Base-by-base conservation (phyloP, 2,329 filamentous ascomycete genomes). In the Knoxdaviesia capensis region DNA sequence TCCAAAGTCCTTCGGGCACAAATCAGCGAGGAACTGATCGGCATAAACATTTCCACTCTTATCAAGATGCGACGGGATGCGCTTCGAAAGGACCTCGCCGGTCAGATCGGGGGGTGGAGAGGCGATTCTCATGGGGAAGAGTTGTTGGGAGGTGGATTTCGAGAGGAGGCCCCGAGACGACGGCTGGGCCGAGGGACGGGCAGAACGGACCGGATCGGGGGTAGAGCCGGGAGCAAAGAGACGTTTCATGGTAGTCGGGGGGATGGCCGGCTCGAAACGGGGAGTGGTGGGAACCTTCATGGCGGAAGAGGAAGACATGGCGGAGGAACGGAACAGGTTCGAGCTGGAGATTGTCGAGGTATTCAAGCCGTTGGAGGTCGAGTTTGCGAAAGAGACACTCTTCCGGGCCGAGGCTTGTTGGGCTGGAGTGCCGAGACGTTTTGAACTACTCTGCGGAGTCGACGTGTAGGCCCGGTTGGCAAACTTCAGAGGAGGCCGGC, bases 111-210 rank as follows among this genome's bases (percentile, higher is more conserved):
- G 61, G 41, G 71, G 69, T 0, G 71, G 71, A 11, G 68, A 69
- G 29, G 68, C 61, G 44, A 76, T 76, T 49, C 68, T 68, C 69
- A 74, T 69, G 31, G 62, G 54, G 50, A 76, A 76, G 10, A 70
- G 60, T 38, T 74, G 67, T 46, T 63, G 64, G 11, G 41, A 32
- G 2, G 60, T 54, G 5, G 63, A 60, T 52, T 64, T 65, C 30
- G 64, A 58, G 48, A 64, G 60, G 59, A 74, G 59, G 43, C 65
- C 67, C 34, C 63, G 63, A 28, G 64, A 60, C 5, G 60, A 63
- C 41, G 61, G 60, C 51, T 71, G 64, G 31, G 61, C 59, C 2
- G 61, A 64, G 1, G 60, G 51, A 51, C 55, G 58, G 36, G 59
- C 55, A 41, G 59, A 64, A 32, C 28, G 66, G 62, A 3, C 66